Evolutionary conservation across 2,329 filamentous ascomycete genomes (phyloP).

Genomic region (Penicillium oxalicum): DNA sequence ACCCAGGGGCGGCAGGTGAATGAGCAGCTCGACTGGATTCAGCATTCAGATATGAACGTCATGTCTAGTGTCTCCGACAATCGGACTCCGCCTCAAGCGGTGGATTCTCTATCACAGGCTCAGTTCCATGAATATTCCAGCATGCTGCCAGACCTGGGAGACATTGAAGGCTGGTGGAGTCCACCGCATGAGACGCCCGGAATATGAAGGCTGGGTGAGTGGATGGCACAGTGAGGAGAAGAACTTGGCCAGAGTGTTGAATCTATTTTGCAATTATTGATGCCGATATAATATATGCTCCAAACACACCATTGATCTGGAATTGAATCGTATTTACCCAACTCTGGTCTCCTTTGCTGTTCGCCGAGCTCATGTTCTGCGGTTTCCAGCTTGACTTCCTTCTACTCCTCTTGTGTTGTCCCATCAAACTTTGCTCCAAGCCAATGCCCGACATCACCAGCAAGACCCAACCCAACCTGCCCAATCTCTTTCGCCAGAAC

Average conservation of each 20-base stretch:
- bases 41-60: constrained; percentile 22
- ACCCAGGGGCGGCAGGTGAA: constrained; percentile 9
- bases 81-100: not conserved
- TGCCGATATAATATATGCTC: no score
- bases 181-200: constrained; percentile 14
- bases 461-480: not conserved
- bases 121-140: constrained; percentile 10
- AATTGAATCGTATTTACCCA: no score
- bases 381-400: no score
- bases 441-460: constrained; percentile 11
- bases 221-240: no score
- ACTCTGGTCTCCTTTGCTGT: no score
- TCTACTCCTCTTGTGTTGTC: constrained; percentile 4
- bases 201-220: constrained; percentile 16
- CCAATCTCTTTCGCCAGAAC: constrained; percentile 5
- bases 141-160: constrained; percentile 20
- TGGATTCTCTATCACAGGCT: constrained; percentile 7
- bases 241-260: no score
- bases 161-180: constrained; percentile 32
- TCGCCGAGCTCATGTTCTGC: no score
- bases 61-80: constrained; percentile 18
- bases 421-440: constrained; percentile 8
- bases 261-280: no score
- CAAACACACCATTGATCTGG: no score
- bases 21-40: constrained; percentile 27